Base-by-base conservation (phyloP, 2,329 filamentous ascomycete species). In the Penicillium sp. region DNA sequence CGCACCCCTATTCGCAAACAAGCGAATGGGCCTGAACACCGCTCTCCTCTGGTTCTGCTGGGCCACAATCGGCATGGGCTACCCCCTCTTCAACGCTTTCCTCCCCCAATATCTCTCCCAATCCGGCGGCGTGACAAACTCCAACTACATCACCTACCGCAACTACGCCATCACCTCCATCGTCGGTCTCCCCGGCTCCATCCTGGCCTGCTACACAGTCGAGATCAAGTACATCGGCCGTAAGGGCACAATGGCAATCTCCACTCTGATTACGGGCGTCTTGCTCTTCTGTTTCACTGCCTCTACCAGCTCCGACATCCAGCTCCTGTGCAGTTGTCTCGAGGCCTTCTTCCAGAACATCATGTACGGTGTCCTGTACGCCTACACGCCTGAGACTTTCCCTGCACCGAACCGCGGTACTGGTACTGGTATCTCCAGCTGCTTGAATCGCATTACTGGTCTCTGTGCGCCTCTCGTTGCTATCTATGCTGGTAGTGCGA, bases 1-100 rank as follows among this genome's bases (percentile, higher is more conserved):
- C 54, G 76, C 77, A 0, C 84, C 86, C 0, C 78, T 93, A 0
- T 81, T 80, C 63, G 62, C 65, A 18, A 73, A 69, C 46, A 72
- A 70, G 63, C 73, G 68, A 36, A 64, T 80, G 29, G 77, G 65
- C 4, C 52, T 73, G n/a, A 75, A 73, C 10, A 80, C 78, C 16
- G 55, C 66, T n/a, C 66, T 81, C 1, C 67, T 92, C 41, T 90
- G 87, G 86, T 87, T 90, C 69, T 83, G 82, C 65, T 95, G 89
- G 89, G 78, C 84, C 0, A 84, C 82, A 11, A 91, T 95, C 58
- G 89, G 89, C 44, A 87, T 95, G 81, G 89, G 85, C 1, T 95
- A 92, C 62, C 88, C 88, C 0, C 80, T 95, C 4, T 95, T 92
- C 79, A 93, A 92, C 69, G 86, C 88, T 41, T 95, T 95, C 71